These are phyloP conservation scores for Dendrothele bispora DNA, from an alignment of 768 basidiomycete species.

Conservation along the genomic window DNA sequence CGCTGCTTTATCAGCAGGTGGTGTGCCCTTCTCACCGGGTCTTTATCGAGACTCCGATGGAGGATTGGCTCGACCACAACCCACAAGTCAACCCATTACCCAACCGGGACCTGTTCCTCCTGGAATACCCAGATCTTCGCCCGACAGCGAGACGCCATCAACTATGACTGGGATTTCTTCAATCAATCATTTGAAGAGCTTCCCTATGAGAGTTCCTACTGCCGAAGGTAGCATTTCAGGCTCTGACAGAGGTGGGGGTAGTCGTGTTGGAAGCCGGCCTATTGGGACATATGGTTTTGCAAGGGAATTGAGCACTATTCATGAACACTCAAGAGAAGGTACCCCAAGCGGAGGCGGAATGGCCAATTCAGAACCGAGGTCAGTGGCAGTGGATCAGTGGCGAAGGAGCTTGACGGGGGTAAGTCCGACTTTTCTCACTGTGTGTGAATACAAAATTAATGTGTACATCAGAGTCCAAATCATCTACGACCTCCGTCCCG, in stretches of 20 bases:
- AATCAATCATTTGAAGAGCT: neutral
- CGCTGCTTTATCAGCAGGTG: too few relatives aligned
- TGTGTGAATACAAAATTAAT: too few relatives aligned
- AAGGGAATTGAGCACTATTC: constrained; percentile 6
- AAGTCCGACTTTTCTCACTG: too few relatives aligned
- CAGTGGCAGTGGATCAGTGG: constrained; percentile 6
- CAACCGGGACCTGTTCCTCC: neutral
- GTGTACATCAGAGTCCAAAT: too few relatives aligned
- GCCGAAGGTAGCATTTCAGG: neutral
- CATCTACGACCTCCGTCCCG: too few relatives aligned
- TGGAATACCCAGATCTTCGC: neutral
- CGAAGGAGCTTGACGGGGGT: constrained; percentile 2
- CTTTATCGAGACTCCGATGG: too few relatives aligned
- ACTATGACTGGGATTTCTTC: constrained; percentile 1
- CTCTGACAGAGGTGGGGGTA: neutral
- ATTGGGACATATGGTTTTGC: neutral
- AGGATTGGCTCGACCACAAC: too few relatives aligned
- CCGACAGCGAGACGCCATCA: constrained; percentile 4
- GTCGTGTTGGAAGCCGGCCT: neutral
- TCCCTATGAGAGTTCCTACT: neutral
- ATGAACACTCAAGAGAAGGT: constrained; percentile 8
- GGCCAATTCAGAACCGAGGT: too few relatives aligned
- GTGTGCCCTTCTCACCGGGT: too few relatives aligned
- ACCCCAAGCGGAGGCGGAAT: constrained; percentile 1
- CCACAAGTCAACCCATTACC: constrained; percentile 4